Conservation (phyloP, 2,329 filamentous ascomycete species). For the Passalora sequoiae region DNA sequence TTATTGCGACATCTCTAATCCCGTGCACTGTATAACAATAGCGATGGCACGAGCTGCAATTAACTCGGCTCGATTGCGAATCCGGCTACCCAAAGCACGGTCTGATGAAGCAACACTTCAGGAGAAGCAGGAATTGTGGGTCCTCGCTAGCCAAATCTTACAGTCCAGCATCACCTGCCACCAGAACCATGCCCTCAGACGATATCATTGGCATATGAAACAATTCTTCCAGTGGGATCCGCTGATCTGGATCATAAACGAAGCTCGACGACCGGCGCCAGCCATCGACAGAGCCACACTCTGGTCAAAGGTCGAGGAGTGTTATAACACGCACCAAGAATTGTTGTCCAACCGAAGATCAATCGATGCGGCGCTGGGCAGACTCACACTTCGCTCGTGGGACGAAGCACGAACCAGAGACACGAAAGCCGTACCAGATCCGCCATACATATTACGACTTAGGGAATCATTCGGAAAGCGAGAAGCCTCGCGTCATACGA, state of each 20-base stretch:
- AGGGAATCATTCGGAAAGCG: constrained; percentile 11
- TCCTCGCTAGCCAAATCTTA: constrained; percentile 38
- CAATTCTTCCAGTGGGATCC: constrained; percentile 47
- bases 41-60: constrained; percentile 43
- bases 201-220: constrained; percentile 51
- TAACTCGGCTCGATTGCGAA: constrained; percentile 41
- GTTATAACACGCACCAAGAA: constrained; percentile 41
- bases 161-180: constrained; percentile 40
- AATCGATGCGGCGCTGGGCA: constrained; percentile 41
- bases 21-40: constrained; percentile 42
- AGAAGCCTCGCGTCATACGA: constrained; percentile 15
- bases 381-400: constrained; percentile 44
- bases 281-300: constrained; percentile 25
- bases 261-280: constrained; percentile 27
- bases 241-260: constrained; percentile 33
- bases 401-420: constrained; percentile 24
- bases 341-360: constrained; percentile 37
- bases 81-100: constrained; percentile 42
- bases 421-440: constrained; percentile 5
- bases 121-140: constrained; percentile 39
- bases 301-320: constrained; percentile 44
- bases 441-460: constrained; percentile 13
- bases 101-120: constrained; percentile 26
- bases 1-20: constrained; percentile 42
- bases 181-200: constrained; percentile 37